Base-by-base conservation (phyloP, 73 alveolate genomes). In the Breviolum minutum region DNA sequence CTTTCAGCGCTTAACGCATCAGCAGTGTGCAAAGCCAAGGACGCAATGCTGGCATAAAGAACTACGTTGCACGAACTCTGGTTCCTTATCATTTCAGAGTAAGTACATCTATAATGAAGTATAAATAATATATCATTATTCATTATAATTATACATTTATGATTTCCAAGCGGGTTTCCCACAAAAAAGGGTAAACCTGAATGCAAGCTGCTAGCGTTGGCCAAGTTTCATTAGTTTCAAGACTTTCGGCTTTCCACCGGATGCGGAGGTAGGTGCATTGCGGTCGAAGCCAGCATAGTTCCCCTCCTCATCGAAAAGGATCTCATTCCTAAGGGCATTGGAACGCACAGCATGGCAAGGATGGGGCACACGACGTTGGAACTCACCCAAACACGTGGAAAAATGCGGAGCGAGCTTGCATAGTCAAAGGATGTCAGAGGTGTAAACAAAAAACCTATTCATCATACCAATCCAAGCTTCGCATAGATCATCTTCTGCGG, bases 401-500 rank as follows among this genome's bases (percentile, higher is more conserved):
- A 11, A 13, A 48, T 24, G 77, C 4, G 17, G 77, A 22, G 77
- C 1, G 2, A 68, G 77, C 77, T 68, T 22, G 77, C n/a, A 22
- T 68, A 68, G 77, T 68, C 24, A 68, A 14, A 68, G 17, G n/a
- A 68, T 68, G 77, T 68, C 77, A 68, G 24, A 17, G n/a, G 24
- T 68, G 77, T 68, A 22, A 68, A 17, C 77, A 14, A 14, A 14
- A 14, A 14, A 17, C 2, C n/a, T 22, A 68, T 22, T 22, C 24
- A 22, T 68, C 77, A 14, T 22, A 68, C 24, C 17, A 54, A 10
- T 32, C 81, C 79, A 13, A 73, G 98, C 2, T 11, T 63, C 98
- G 98, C 98, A 63, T 92, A 92, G 91, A 92, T 92, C 98, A 92
- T 92, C 98, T 92, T 92, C 81, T 92, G 98, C 16, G 98, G 98